phyloP scores from a whole-genome alignment of 805 yeast species.

The Spencermartinsiella europaea region DNA sequence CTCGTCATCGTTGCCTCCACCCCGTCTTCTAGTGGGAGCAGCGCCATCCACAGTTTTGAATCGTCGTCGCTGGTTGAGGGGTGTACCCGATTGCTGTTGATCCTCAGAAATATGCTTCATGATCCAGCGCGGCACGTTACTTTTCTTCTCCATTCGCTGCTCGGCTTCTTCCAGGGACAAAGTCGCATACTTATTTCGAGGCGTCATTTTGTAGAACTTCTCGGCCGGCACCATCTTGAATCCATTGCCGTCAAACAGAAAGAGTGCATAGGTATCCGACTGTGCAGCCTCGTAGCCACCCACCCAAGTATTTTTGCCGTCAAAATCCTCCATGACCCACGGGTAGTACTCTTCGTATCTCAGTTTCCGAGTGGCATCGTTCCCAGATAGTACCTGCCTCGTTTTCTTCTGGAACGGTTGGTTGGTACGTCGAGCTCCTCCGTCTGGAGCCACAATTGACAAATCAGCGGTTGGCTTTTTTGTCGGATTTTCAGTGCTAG shows the following conservation, averaged over 20 bases:
- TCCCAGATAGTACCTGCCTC: slow-evolving; percentile 72
- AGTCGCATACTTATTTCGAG: slow-evolving; percentile 88
- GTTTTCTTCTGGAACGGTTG: slow-evolving; percentile 70
- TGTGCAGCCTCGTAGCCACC: slow-evolving; percentile 93
- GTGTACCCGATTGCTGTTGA: slow-evolving; percentile 45
- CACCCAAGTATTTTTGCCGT: slow-evolving; percentile 89
- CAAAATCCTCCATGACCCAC: slow-evolving; percentile 97
- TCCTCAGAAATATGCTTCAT: slow-evolving; percentile 81
- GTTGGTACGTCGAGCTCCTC: slow-evolving; percentile 70
- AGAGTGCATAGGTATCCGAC: slow-evolving; percentile 76
- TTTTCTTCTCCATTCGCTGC: slow-evolving; percentile 79
- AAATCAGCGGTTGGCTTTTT: slow-evolving; percentile 35
- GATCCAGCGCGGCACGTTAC: slow-evolving; percentile 84
- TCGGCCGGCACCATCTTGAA: slow-evolving; percentile 94
- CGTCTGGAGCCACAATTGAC: slow-evolving; percentile 77
- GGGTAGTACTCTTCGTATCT: slow-evolving; percentile 96
- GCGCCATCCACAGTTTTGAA: slow-evolving; percentile 46
- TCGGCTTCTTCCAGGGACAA: slow-evolving; percentile 95
- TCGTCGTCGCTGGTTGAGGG: slow-evolving; percentile 39
- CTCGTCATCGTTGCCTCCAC: slow-evolving; percentile 64
- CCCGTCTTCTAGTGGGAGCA: slow-evolving; percentile 25
- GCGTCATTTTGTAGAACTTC: slow-evolving; percentile 88
- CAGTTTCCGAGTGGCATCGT: slow-evolving; percentile 75
- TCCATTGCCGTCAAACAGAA: slow-evolving; percentile 80
- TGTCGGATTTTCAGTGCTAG: not conserved